Base-by-base conservation (phyloP, 352 stramenopile genomes). In the Plasmopara viticola region DNA sequence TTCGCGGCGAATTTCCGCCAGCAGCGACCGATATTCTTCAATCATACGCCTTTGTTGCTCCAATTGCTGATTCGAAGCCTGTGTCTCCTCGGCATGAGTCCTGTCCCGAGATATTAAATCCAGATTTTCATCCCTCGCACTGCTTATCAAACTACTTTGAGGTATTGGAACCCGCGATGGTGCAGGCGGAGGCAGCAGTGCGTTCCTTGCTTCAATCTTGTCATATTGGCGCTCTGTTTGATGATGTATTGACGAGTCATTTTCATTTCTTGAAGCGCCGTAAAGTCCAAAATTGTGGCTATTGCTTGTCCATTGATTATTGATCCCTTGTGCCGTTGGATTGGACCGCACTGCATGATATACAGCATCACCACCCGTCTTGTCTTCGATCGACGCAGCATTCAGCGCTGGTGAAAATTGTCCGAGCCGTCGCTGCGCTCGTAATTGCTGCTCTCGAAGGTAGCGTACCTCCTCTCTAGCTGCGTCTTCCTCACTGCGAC, bases 1-100 rank as follows among this genome's bases (percentile, higher is more conserved):
- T 54, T 91, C 80, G 38, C 66, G 69, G 6, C 80, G 80, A 58
- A 91, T 89, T 56, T 87, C 80, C 15, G 51, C 44, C 34, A 91
- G 49, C 0, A 91, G 58, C n/a, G 58, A 59, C 2, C 74, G 72
- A 48, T 91, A 91, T 30, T 91, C 78, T 13, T 79, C 66, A 20
- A 81, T 70, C 2, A 86, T 63, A 29, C 69, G 58, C 17, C 9
- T 51, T n/a, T 62, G 60, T 41, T 64, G 57, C 8, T 65, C 43
- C 43, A 68, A 33, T 1, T 64, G 55, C 20, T 68, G 54, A 25
- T 48, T 40, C 28, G 59, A 61, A 12, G 39, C 39, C 29, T 58
- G 40, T 35, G 45, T 14, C 15, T 64, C 54, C 35, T 52, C 63
- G 15, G 60, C 54, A 34, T 56, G 44, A 10, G 29, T 20, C 39